Conservation (phyloP, 805 yeast species). For the Saccharomycopsis synnaedendra region DNA sequence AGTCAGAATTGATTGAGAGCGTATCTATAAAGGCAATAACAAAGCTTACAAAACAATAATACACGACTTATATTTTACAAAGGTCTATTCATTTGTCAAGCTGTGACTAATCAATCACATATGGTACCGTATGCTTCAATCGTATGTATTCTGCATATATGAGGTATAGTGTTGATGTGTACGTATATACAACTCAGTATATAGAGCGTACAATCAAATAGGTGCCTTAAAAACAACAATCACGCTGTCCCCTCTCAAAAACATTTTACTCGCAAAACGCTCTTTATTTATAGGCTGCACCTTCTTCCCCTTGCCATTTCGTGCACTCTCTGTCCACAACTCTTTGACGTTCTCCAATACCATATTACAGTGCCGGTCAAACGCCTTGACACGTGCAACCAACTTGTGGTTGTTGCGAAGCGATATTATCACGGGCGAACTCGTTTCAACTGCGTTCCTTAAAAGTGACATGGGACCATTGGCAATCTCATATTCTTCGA, state of each 20-base stretch:
- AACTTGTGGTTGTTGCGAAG: slow-evolving; percentile 90
- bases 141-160: no score
- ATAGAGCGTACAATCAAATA: neutral
- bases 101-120: no score
- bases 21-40: no score
- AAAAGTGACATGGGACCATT: slow-evolving; percentile 87
- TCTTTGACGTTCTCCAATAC: slow-evolving; percentile 88
- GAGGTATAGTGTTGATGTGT: no score
- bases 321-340: slow-evolving; percentile 37
- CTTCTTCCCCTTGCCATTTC: slow-evolving; percentile 59
- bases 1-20: no score
- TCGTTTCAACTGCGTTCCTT: slow-evolving; percentile 68
- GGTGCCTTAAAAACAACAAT: slow-evolving; percentile 58
- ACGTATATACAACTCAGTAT: no score
- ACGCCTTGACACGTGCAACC: slow-evolving; percentile 83
- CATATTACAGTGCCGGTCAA: slow-evolving; percentile 93
- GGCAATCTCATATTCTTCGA: slow-evolving; percentile 82
- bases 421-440: slow-evolving; percentile 73
- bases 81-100: no score
- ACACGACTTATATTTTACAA: no score
- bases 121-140: no score
- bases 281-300: slow-evolving; percentile 57
- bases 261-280: slow-evolving; percentile 80
- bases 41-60: no score
- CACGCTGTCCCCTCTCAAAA: slow-evolving; percentile 91